Base-by-base conservation (phyloP, 2,329 filamentous ascomycete species). In the Cucurbitaria berberidis region DNA sequence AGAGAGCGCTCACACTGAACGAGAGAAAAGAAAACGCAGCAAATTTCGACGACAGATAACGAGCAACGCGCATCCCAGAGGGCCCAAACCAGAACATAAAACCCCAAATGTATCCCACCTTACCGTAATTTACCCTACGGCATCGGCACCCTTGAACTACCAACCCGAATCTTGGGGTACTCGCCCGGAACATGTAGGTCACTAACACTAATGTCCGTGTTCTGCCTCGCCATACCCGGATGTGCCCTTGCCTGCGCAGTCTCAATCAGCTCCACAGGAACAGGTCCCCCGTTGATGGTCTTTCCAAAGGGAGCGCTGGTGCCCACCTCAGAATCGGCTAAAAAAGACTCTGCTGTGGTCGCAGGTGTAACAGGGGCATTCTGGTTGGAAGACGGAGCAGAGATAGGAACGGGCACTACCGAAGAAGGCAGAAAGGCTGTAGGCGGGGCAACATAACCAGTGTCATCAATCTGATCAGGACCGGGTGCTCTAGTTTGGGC, bases 151-250 rank as follows among this genome's bases (percentile, higher is more conserved):
- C n/a, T 29, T 46, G 41, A 48, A 27, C 41, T 51, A 34, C 22
- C 35, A 18, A 27, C 45, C 15, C 51, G 49, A 8, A 48, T 49
- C 43, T 62, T 69, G 0, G 86, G 86, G 67, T 82, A 91, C 61
- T 87, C 81, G 10, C 89, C 89, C 3, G 89, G 89, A 16, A 91
- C 82, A 66, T 89, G 87, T 45, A 91, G 74, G 66, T 87, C 82
- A 48, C 85, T 86, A 39, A 89, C 84, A 24, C 74, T 78, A 22
- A 80, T 67, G 56, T 79, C 77, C 5, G 80, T 82, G 45, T 80
- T 72, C 36, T 79, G 76, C 48, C 79, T 69, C 24, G 74, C 63
- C 30, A 80, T 69, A 5, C 82, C 84, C 11, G 81, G 79, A 6
- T 80, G 77, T 59, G 82, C 69, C 22, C 69, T 57, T 18, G 48